Evolutionary conservation across 164 flowering plant genomes (phyloP), one percentile per base, ranked within the genome.

Genomic region (Tetrastigma voinierianum): DNA sequence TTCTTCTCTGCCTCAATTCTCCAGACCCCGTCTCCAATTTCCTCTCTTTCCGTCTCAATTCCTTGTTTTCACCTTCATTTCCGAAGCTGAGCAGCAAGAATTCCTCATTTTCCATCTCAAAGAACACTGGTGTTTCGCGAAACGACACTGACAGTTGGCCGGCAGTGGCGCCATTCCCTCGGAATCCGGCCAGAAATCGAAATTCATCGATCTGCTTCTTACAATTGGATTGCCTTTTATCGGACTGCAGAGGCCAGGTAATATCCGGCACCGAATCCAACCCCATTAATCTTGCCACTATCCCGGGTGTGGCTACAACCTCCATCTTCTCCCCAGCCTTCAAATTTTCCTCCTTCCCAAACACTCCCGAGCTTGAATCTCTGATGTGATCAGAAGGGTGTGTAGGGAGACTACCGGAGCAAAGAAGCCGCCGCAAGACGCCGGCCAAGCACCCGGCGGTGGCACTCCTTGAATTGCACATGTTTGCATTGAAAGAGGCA

Each of bases 211-310:
- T 9, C 69, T 57, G 79, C 81, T 82, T 32, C 81, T 57, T 7
- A 63, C 10, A 44, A 82, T 54, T 11, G 83, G 74, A 70, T 46
- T 67, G 4, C 59, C 69, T 17, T 40, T 54, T 12, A 16, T 59
- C 12, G 54, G 64, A 9, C 14, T 14, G 21, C 67, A 18, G 17
- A 45, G n/a, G n/a, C 47, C 24, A 51, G 18, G n/a, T 18, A 23
- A 43, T 49, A 1, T 67, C 66, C 1, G 94, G 87, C 70, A 84
- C 59, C 0, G 82, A 73, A 3, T 87, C 91, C 69, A 89, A 77
- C 8, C 95, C 91, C 95, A 89, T 87, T 11, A 89, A 76, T 74
- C 84, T 78, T 2, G 90, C 91, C 23, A 89, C 88, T 6, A 85
- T 6, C 13, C 81, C 77, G 0, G 86, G 90, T 4, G 61, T 57